Evolutionary conservation across 2,329 filamentous ascomycete species (phyloP), one percentile per base, ranked within the genome.

Genomic region (Phoma sp.): DNA sequence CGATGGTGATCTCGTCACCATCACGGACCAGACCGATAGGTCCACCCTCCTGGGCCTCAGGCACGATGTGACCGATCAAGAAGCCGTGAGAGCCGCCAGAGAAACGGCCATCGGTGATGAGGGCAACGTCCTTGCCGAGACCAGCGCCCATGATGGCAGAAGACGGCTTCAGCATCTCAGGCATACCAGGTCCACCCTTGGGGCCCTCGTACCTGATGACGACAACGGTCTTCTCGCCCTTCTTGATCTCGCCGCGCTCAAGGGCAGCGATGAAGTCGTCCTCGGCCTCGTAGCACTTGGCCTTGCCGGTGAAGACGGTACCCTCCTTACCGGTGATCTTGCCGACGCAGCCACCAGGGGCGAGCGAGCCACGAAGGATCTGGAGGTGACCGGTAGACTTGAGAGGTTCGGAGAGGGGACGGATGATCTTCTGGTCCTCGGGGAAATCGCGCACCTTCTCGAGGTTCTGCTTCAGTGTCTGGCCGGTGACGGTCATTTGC

Each of bases 1-100:
- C 90, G 56, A 96, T 96, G 43, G 87, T 85, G 62, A 96, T 89
- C 53, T 82, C 82, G 71, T 96, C 91, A 24, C 91, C 91, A 63
- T 96, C 88, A 64, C 83, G 75, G n/a, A 95, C 89, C 9, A 96
- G 82, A 11, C 85, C 91, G 58, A 96, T 95, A 2, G 91, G 91
- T 0, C 91, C 91, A 44, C 91, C 91, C 61, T 90, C 89, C 70
- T 90, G 88, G 7, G 91, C 91, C 78, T 96, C 91, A 24, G 91
- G 91, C 36, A 93, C 90, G 58, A 96, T 89, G 76, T 95, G 90
- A 1, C 90, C 90, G 67, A 95, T 93, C 64, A 95, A 79, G 83
- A 95, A 95, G 35, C 90, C 90, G 82, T 95, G 90, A 58, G 85
- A 89, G 47, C 90, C 91, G 53, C 91, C 91, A 7, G 86, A 89